Evolutionary conservation across 2,329 filamentous ascomycete species (phyloP).

Genomic region (Fusarium buharicum): DNA sequence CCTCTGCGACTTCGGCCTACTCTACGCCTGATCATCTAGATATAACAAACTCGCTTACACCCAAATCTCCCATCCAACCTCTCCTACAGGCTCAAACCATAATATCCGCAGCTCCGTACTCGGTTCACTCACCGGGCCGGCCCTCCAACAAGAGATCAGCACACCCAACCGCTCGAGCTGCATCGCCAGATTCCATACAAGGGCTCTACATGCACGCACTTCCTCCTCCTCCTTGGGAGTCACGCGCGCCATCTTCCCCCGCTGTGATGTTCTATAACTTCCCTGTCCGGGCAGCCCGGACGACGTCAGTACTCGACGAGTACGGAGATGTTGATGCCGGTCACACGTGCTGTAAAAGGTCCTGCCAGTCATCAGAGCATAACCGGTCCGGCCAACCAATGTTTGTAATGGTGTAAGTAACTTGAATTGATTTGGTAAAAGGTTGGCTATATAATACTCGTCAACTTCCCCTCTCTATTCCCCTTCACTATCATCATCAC

Average conservation of each 20-base stretch:
- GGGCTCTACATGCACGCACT: constrained; percentile 18
- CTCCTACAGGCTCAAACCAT: background rate
- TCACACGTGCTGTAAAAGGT: constrained; percentile 22
- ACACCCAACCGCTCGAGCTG: constrained; percentile 24
- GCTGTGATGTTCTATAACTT: constrained; percentile 12
- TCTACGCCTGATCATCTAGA: constrained; percentile 8
- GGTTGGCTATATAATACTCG: constrained; percentile 23
- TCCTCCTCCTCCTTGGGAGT: constrained; percentile 20
- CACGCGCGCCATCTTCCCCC: constrained; percentile 28
- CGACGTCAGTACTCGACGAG: constrained; percentile 29
- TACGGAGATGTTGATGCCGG: constrained; percentile 23
- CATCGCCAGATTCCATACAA: constrained; percentile 11
- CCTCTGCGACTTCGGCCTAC: constrained; percentile 27
- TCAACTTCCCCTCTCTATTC: constrained; percentile 4
- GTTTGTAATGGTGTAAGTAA: constrained; percentile 13
- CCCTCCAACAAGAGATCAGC: constrained; percentile 24
- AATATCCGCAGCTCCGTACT: constrained; percentile 22
- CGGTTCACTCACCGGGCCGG: constrained; percentile 33
- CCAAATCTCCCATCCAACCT: background rate
- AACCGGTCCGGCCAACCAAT: constrained; percentile 28
- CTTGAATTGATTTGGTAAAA: constrained; percentile 4
- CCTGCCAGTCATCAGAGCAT: constrained; percentile 20
- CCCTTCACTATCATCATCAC: constrained; percentile 4
- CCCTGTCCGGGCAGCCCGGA: constrained; percentile 19
- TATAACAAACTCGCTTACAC: constrained; percentile 14